Base-by-base conservation (phyloP, 2,329 filamentous ascomycete species). In the Fusarium sp. region DNA sequence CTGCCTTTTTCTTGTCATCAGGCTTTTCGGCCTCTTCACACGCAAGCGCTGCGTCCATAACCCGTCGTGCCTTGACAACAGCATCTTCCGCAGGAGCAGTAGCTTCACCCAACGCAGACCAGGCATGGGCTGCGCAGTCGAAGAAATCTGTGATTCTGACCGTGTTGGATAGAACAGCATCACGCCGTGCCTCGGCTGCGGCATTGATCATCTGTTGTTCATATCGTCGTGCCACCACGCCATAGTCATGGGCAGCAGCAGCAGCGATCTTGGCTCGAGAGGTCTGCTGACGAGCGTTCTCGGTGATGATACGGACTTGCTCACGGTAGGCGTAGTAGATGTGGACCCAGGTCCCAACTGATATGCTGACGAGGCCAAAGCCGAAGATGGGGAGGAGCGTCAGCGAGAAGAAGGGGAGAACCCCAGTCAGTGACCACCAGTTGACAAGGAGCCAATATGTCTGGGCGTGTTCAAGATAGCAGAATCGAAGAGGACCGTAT, bases 381-480 rank as follows among this genome's bases (percentile, higher is more conserved):
- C 57, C 42, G 2, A 49, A 43, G 3, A 56, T n/a, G 0, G 60
- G 60, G 1, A 63, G 55, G 0, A 63, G 42, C 0, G 38, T 17
- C 0, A 49, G 60, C 1, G 49, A 64, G 9, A 63, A 64, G 42
- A 63, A 64, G 6, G 61, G 55, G 0, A 63, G 33, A 1, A 63
- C 27, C 2, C 60, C 49, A 0, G 55, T 61, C 0, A 63, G 27
- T 0, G 60, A 63, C 60, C 60, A 64, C 60, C 60, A 63, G 10
- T 63, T 64, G 2, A 64, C 32, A 0, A 63, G 41, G 0, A 64
- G 42, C 60, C 60, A 63, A 13, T 63, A 63, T 9, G 60, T 63
- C 10, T 63, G 60, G 1, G 60, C 42, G 11, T 63, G 60, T 13
- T 63, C 60, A 5, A 63, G 54, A 13, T 63, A 63, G 11, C 60